A percentile compares a stretch with the other conserved stretches of the same genome.
Evolutionary conservation across 2,329 filamentous ascomycete genomes (phyloP).

Genomic region (Stagonosporopsis tanaceti): DNA sequence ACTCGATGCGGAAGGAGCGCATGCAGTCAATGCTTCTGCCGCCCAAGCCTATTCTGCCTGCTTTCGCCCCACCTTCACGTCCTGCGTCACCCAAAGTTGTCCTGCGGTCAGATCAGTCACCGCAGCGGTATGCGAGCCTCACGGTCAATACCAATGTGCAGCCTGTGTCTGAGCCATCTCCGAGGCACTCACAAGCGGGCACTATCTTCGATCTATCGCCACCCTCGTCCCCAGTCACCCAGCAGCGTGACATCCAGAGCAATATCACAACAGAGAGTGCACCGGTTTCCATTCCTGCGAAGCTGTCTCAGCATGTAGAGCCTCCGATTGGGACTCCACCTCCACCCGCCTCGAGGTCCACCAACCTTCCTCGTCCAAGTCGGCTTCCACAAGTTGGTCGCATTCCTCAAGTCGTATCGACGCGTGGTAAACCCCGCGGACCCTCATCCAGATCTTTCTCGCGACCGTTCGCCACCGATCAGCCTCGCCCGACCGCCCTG

Average conservation of each 20-base stretch:
- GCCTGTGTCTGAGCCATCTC: slow-evolving; percentile 11
- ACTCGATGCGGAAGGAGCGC: slow-evolving; percentile 38
- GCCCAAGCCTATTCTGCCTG: slow-evolving; percentile 45
- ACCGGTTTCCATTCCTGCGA: slow-evolving; percentile 1
- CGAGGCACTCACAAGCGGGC: slow-evolving; percentile 34
- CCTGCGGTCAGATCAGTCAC: slow-evolving; percentile 35
- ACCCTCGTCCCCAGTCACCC: slow-evolving; percentile 38
- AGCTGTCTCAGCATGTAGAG: slow-evolving; percentile 7
- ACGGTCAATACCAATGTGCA: slow-evolving; percentile 34
- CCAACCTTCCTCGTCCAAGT: slow-evolving; percentile 59
- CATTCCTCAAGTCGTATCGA: slow-evolving; percentile 82
- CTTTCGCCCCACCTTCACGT: slow-evolving; percentile 35
- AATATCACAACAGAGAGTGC: slow-evolving; percentile 1
- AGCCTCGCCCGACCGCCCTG: slow-evolving; percentile 50
- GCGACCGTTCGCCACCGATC: slow-evolving; percentile 70
- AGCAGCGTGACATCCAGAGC: slow-evolving; percentile 25
- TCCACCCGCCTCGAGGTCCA: slow-evolving; percentile 35
- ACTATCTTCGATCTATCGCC: slow-evolving; percentile 48
- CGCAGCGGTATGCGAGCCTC: slow-evolving; percentile 27
- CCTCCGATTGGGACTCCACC: slow-evolving; percentile 22
- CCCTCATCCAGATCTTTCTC: slow-evolving; percentile 84
- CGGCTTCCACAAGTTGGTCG: slow-evolving; percentile 82
- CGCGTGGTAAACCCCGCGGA: slow-evolving; percentile 67
- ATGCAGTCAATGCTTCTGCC: slow-evolving; percentile 51
- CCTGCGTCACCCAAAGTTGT: slow-evolving; percentile 50